Evolutionary conservation across 805 yeast species (phyloP).

Genomic region (Saccharomycopsis capsularis): DNA sequence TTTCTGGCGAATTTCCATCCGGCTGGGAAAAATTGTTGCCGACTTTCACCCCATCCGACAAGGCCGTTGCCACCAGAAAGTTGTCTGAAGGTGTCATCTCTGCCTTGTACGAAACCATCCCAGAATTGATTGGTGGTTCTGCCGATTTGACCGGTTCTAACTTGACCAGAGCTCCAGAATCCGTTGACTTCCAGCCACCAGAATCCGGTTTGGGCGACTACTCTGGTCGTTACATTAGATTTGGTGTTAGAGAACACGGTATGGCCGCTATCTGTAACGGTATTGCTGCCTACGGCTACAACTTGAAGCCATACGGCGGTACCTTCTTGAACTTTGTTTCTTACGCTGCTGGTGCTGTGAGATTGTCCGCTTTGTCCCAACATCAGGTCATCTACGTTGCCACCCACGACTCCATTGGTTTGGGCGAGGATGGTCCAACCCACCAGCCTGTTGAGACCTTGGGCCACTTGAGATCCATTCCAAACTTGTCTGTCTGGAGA

Average conservation of each 20-base stretch:
- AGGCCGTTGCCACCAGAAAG: conserved; percentile 90
- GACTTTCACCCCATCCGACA: conserved; percentile 66
- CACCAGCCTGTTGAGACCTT: conserved; percentile 88
- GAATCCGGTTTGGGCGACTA: conserved; percentile 73
- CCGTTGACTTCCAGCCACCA: conserved; percentile 90
- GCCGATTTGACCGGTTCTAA: conserved; percentile 98
- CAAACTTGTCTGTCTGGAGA: conserved; percentile 82
- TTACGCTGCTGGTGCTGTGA: conserved; percentile 80
- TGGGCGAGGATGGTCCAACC: conserved; percentile 92
- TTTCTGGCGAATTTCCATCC: conserved; percentile 68
- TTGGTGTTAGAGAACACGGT: conserved; percentile 98
- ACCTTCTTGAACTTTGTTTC: conserved; percentile 92
- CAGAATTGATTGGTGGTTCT: conserved; percentile 95
- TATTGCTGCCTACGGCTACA: conserved; percentile 82
- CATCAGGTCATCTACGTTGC: conserved; percentile 84
- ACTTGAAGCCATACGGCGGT: conserved; percentile 89
- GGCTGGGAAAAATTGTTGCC: conserved; percentile 80
- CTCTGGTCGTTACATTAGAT: conserved; percentile 90
- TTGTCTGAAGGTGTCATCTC: conserved; percentile 75
- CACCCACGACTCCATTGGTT: conserved; percentile 84
- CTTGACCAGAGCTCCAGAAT: conserved; percentile 79
- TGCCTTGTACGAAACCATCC: conserved; percentile 54
- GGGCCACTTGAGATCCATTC: conserved; percentile 80
- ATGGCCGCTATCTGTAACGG: conserved; percentile 99
- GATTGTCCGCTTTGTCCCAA: conserved; percentile 77